These are phyloP conservation scores for Dothideomycetes sp. DNA, from an alignment of 2,329 filamentous ascomycete species.

Conservation along the genomic window DNA sequence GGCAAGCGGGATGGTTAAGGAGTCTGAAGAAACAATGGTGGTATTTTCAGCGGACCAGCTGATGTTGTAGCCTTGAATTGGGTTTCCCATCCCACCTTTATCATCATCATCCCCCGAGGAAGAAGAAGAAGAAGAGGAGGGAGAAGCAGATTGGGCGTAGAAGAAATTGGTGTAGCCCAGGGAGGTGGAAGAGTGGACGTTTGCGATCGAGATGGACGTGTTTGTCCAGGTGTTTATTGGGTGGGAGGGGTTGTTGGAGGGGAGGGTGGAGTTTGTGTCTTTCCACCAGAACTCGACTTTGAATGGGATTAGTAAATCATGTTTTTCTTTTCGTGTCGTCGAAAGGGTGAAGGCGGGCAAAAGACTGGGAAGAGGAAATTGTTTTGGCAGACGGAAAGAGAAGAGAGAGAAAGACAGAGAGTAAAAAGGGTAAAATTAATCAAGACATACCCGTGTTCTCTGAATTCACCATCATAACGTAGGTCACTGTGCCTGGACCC, in stretches of 20 bases:
- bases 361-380: too few species aligned
- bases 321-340: too few species aligned
- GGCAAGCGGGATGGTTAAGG: conserved; percentile 22
- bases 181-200: conserved; percentile 27
- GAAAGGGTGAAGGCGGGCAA: too few species aligned
- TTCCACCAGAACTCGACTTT: conserved; percentile 35
- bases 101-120: too few species aligned
- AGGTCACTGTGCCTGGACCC: conserved; percentile 27
- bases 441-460: too few species aligned
- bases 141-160: conserved; percentile 23
- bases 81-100: conserved; percentile 10
- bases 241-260: conserved; percentile 18
- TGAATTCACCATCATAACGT: conserved; percentile 32
- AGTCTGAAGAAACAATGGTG: too few species aligned
- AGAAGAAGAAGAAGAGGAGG: conserved; percentile 19
- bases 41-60: conserved; percentile 28
- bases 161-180: conserved; percentile 32
- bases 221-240: conserved; percentile 30
- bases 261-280: conserved; percentile 26
- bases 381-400: too few species aligned
- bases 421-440: too few species aligned
- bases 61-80: conserved; percentile 29
- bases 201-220: conserved; percentile 19
- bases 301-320: too few species aligned
- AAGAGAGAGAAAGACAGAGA: too few species aligned